A percentile compares a stretch with the other conserved stretches of the same genome.
These are phyloP conservation scores for Trichoderma guizhouense DNA, from an alignment of 2,329 filamentous ascomycete species.

Conservation along the genomic window DNA sequence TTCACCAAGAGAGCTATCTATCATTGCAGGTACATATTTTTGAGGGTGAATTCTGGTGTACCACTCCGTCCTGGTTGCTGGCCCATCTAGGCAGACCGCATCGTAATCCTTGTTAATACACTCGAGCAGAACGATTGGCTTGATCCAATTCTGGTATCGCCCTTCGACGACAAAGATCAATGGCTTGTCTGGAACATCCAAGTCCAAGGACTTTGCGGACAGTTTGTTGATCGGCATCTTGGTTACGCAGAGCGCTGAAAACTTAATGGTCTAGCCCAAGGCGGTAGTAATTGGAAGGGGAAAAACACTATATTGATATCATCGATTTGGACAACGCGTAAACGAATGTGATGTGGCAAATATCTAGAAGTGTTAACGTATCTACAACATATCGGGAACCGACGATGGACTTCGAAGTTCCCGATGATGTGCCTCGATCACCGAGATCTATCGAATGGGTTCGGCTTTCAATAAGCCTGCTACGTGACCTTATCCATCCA, in stretches of 20 bases:
- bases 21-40: slow-evolving; percentile 16
- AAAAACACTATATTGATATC: background rate
- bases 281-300: too few relatives aligned
- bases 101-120: slow-evolving; percentile 1
- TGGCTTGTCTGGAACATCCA: slow-evolving; percentile 15
- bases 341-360: background rate
- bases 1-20: slow-evolving; percentile 10
- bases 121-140: slow-evolving; percentile 17
- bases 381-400: background rate
- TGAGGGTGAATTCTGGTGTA: slow-evolving; percentile 16
- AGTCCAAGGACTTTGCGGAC: slow-evolving; percentile 3
- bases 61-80: slow-evolving; percentile 9
- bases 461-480: background rate
- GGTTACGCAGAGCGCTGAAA: background rate
- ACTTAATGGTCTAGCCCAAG: background rate
- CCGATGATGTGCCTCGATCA: background rate
- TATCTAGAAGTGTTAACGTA: background rate
- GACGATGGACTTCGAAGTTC: background rate
- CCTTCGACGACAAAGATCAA: slow-evolving; percentile 12
- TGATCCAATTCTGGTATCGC: slow-evolving; percentile 18
- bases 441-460: background rate
- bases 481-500: background rate
- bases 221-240: slow-evolving; percentile 11
- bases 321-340: background rate
- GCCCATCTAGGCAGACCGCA: slow-evolving; percentile 4